These are phyloP conservation scores for Eruca vesicaria DNA, from an alignment of 441 rosid genomes.

Conservation along the genomic window DNA sequence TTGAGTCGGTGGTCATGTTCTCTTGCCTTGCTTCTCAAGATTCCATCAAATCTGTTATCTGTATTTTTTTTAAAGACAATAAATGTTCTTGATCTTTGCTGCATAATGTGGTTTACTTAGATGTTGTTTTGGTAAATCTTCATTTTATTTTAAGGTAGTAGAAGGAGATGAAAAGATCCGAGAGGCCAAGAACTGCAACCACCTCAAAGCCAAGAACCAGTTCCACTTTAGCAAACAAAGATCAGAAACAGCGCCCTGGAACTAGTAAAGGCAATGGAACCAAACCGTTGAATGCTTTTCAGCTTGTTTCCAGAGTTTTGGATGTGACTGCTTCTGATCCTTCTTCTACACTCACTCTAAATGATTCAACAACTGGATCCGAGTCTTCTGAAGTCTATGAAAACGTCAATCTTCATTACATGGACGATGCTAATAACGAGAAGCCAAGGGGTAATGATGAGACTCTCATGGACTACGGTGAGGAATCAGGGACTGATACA, in stretches of 20 bases:
- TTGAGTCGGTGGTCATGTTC: slow-evolving; percentile 28
- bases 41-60: background rate
- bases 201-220: slow-evolving; percentile 17
- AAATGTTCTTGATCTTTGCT: background rate
- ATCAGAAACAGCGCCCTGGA: slow-evolving; percentile 12
- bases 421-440: slow-evolving; percentile 32
- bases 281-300: slow-evolving; percentile 35
- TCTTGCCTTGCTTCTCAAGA: slow-evolving; percentile 29
- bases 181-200: slow-evolving; percentile 29
- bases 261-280: slow-evolving; percentile 24
- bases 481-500: slow-evolving; percentile 24
- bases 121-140: background rate
- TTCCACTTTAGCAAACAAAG: slow-evolving; percentile 23
- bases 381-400: slow-evolving; percentile 38
- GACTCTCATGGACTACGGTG: slow-evolving; percentile 7
- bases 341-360: slow-evolving; percentile 9
- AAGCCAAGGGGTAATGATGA: slow-evolving; percentile 24
- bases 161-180: slow-evolving; percentile 29
- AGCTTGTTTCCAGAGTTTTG: slow-evolving; percentile 36
- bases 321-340: slow-evolving; percentile 24
- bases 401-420: slow-evolving; percentile 33
- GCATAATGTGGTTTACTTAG: slow-evolving; percentile 5
- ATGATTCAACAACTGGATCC: slow-evolving; percentile 35
- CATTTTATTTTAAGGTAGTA: background rate
- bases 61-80: background rate